These are phyloP conservation scores for Phylloporus sp. DNA, from an alignment of 768 basidiomycete genomes.

Conservation along the genomic window DNA sequence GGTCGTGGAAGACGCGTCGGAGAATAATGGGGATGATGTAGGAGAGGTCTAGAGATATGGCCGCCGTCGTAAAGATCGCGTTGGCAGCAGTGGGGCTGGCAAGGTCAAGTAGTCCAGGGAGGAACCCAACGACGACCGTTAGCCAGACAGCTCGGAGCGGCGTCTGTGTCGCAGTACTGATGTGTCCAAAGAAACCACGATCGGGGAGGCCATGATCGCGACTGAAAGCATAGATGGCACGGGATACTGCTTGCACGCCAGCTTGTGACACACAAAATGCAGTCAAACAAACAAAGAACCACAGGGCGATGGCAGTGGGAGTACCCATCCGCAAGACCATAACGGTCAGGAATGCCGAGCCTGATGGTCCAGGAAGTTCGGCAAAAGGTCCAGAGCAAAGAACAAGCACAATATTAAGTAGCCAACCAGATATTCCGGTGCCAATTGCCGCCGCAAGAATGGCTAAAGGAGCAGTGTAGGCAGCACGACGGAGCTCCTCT, in stretches of 20 bases:
- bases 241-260: constrained; percentile 51
- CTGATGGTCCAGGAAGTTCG: constrained; percentile 49
- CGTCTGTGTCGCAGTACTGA: constrained; percentile 45
- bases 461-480: constrained; percentile 43
- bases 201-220: constrained; percentile 55
- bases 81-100: constrained; percentile 50
- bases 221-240: constrained; percentile 58
- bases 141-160: constrained; percentile 56
- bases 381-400: constrained; percentile 52
- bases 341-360: constrained; percentile 56
- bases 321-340: constrained; percentile 53
- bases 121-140: constrained; percentile 40
- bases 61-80: constrained; percentile 56
- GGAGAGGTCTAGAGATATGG: constrained; percentile 48
- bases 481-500: constrained; percentile 52
- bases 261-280: constrained; percentile 54
- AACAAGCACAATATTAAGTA: constrained; percentile 59
- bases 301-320: constrained; percentile 48
- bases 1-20: constrained; percentile 47
- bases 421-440: constrained; percentile 52
- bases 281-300: constrained; percentile 57
- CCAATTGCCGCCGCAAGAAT: constrained; percentile 46
- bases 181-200: constrained; percentile 50
- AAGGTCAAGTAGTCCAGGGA: constrained; percentile 48
- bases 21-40: constrained; percentile 57